A percentile compares a stretch with the other conserved stretches of the same genome.
Evolutionary conservation across 140 eudicot species (phyloP).

Genomic region (Oenanthe javanica): DNA sequence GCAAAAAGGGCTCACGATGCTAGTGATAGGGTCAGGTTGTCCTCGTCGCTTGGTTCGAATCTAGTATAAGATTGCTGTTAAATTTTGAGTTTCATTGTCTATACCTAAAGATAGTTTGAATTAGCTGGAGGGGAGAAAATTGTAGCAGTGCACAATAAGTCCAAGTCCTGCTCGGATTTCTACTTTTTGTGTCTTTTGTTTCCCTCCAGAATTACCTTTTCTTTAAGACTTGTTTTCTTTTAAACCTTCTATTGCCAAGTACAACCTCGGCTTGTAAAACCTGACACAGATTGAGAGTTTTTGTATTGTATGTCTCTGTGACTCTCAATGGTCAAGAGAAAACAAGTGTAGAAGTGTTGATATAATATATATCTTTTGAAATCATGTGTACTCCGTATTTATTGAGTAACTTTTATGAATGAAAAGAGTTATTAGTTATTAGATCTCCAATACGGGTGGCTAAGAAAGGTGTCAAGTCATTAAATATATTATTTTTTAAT

Average conservation of each 20-base stretch:
- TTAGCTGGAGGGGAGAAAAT: background rate
- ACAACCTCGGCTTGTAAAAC: slow-evolving; percentile 49
- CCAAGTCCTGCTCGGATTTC: slow-evolving; percentile 16
- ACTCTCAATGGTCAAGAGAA: slow-evolving; percentile 9
- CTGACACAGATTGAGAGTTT: slow-evolving; percentile 18
- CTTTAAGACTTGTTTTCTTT: background rate
- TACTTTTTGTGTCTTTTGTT: background rate
- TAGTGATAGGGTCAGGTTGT: background rate
- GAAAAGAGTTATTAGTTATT: no score
- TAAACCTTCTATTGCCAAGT: slow-evolving; percentile 15
- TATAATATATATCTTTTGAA: background rate
- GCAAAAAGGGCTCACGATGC: slow-evolving; percentile 46
- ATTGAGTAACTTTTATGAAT: no score
- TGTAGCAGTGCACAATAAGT: slow-evolving; percentile 14
- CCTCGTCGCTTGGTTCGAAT: background rate
- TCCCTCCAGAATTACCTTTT: background rate
- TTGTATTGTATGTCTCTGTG: background rate
- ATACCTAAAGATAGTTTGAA: background rate
- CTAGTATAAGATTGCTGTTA: background rate
- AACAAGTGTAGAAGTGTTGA: slow-evolving; percentile 41
- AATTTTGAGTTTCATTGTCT: background rate
- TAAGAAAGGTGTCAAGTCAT: no score
- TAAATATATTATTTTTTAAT: no score
- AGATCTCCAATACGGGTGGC: no score
- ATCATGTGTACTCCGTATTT: background rate